These are phyloP conservation scores for Lasiosphaeris hirsuta DNA, from an alignment of 495 filamentous ascomycete genomes.

Conservation along the genomic window DNA sequence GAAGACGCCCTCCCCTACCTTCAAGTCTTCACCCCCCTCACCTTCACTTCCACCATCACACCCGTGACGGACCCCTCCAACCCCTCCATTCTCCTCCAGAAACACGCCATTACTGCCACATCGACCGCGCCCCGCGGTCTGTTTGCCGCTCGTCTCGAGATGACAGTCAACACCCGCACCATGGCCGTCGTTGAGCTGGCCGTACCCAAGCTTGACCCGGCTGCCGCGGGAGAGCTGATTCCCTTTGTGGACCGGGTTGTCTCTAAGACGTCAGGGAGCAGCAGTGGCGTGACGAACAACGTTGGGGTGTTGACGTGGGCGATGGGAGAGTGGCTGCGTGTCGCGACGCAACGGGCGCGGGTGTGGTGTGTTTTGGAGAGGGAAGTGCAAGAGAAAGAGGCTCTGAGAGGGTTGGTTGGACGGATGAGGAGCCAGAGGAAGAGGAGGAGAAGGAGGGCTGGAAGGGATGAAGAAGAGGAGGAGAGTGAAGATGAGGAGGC, in stretches of 20 bases:
- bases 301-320: slow-evolving; percentile 46
- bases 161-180: slow-evolving; percentile 44
- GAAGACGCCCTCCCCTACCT: slow-evolving; percentile 56
- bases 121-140: slow-evolving; percentile 37
- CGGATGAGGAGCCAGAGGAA: slow-evolving; percentile 24
- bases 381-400: slow-evolving; percentile 32
- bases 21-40: slow-evolving; percentile 53
- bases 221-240: slow-evolving; percentile 39
- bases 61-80: slow-evolving; percentile 29
- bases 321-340: slow-evolving; percentile 52
- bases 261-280: not conserved
- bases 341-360: slow-evolving; percentile 40
- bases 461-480: slow-evolving; percentile 14
- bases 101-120: slow-evolving; percentile 37
- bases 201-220: slow-evolving; percentile 41
- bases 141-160: slow-evolving; percentile 44
- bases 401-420: slow-evolving; percentile 25
- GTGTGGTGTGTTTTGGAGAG: slow-evolving; percentile 45
- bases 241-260: slow-evolving; percentile 37
- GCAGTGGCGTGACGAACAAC: slow-evolving; percentile 39
- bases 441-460: slow-evolving; percentile 20
- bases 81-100: slow-evolving; percentile 32
- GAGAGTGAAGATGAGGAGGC: slow-evolving; percentile 9
- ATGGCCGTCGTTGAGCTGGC: slow-evolving; percentile 36
- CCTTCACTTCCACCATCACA: slow-evolving; percentile 47